Conservation (phyloP, 2,329 filamentous ascomycete species). For the Hypoxylon sp. region DNA sequence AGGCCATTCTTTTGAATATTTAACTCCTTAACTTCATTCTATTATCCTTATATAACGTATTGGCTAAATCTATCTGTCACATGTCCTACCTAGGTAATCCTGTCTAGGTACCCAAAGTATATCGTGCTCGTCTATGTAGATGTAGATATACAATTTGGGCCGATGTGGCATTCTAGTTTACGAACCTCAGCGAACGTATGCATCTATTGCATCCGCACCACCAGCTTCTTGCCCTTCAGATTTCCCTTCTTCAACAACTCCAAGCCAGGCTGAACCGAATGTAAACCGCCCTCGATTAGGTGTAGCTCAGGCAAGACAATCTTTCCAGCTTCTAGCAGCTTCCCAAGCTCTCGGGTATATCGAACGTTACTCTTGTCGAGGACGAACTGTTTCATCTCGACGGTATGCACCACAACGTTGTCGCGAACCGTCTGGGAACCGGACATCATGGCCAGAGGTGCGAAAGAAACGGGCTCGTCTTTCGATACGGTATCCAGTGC, state of each 20-base stretch:
- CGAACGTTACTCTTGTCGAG: slow-evolving; percentile 42
- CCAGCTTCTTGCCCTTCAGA: slow-evolving; percentile 47
- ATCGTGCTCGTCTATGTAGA: slow-evolving; percentile 14
- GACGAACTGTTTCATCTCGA: slow-evolving; percentile 53
- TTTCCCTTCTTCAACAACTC: slow-evolving; percentile 48
- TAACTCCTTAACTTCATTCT: too few relatives aligned
- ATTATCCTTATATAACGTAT: too few relatives aligned
- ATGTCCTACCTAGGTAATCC: too few relatives aligned
- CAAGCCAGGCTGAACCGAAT: slow-evolving; percentile 44
- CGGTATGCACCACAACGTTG: slow-evolving; percentile 47
- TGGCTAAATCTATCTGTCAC: too few relatives aligned
- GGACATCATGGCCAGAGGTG: slow-evolving; percentile 49
- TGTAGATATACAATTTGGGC: too few relatives aligned
- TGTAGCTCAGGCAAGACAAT: slow-evolving; percentile 46
- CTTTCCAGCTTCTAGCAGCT: slow-evolving; percentile 41
- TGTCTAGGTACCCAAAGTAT: too few relatives aligned
- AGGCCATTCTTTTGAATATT: too few relatives aligned
- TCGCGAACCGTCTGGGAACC: slow-evolving; percentile 38
- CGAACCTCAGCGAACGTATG: too few relatives aligned
- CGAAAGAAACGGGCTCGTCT: slow-evolving; percentile 41
- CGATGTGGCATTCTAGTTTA: too few relatives aligned
- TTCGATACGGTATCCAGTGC: slow-evolving; percentile 44
- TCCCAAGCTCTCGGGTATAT: slow-evolving; percentile 47
- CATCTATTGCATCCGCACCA: slow-evolving; percentile 40
- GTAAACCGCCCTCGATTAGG: slow-evolving; percentile 48